phyloP scores from a whole-genome alignment of 1,284 basidiomycete genomes.

The Paramarasmius palmivorus region DNA sequence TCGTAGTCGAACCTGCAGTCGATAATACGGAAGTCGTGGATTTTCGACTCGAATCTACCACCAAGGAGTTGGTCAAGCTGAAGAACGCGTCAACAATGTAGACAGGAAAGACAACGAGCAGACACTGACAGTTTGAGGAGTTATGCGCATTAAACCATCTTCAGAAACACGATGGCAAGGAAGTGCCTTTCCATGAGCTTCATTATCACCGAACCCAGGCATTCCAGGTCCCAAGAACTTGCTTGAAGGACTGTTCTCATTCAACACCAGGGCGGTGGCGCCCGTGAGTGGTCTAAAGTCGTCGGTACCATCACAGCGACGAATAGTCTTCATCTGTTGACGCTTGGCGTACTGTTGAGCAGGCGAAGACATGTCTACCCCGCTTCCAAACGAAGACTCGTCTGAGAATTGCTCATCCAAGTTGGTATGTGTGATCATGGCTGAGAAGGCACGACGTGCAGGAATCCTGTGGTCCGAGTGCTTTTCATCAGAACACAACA shows the following conservation, averaged over 20 bases:
- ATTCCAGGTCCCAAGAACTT: constrained; percentile 58
- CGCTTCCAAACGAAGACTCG: constrained; percentile 56
- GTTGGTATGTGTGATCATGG: constrained; percentile 53
- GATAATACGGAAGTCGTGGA: constrained; percentile 78
- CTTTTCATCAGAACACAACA: constrained; percentile 27
- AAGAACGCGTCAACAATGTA: constrained; percentile 13
- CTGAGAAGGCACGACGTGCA: constrained; percentile 72
- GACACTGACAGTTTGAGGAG: constrained; percentile 68
- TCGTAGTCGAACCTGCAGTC: constrained; percentile 99
- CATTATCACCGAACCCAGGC: constrained; percentile 89
- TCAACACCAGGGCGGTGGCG: constrained; percentile 49
- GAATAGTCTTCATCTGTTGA: constrained; percentile 71
- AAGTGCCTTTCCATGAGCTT: constrained; percentile 88
- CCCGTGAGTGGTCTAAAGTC: constrained; percentile 72
- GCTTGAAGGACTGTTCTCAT: constrained; percentile 53
- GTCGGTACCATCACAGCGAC: constrained; percentile 76
- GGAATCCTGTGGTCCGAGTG: constrained; percentile 32
- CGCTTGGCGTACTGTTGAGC: constrained; percentile 76
- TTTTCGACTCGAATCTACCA: constrained; percentile 66
- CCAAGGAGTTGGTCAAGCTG: constrained; percentile 78
- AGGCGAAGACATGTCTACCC: constrained; percentile 69
- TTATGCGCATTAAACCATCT: constrained; percentile 94
- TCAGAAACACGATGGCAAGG: constrained; percentile 93
- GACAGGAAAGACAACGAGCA: constrained; percentile 4
- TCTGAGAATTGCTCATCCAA: constrained; percentile 49